Evolutionary conservation across 306 rosid genomes (phyloP).

Genomic region (Begonia loranthoides): DNA sequence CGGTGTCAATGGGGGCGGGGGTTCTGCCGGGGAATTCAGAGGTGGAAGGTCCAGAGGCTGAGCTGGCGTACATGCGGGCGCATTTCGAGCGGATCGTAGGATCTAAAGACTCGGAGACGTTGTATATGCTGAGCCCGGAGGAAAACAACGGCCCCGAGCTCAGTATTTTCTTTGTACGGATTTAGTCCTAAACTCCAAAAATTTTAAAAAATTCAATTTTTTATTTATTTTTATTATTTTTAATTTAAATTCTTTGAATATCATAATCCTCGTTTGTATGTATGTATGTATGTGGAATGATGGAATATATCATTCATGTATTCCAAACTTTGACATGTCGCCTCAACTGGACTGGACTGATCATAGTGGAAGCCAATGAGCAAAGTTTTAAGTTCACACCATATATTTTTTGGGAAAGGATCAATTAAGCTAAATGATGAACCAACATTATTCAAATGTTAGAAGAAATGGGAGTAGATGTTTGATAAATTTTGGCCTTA

Average conservation of each 20-base stretch:
- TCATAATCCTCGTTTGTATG: too few relatives aligned
- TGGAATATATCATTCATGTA: too few relatives aligned
- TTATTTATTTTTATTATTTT: not conserved
- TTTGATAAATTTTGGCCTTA: too few relatives aligned
- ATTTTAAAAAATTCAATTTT: not conserved
- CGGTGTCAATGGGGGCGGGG: slow-evolving; percentile 77
- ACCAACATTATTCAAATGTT: too few relatives aligned
- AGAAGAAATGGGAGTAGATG: too few relatives aligned
- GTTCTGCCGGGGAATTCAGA: slow-evolving; percentile 42
- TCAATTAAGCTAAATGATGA: too few relatives aligned
- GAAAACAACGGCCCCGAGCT: slow-evolving; percentile 64
- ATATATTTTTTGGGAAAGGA: too few relatives aligned
- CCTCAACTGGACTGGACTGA: too few relatives aligned
- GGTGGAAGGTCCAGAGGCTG: slow-evolving; percentile 31
- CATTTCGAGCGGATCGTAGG: slow-evolving; percentile 61
- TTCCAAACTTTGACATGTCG: too few relatives aligned
- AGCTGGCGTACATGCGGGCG: slow-evolving; percentile 52
- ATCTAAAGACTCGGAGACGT: slow-evolving; percentile 57
- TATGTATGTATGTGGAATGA: too few relatives aligned
- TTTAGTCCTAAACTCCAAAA: slow-evolving; percentile 9
- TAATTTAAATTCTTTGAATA: not conserved
- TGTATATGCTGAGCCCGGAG: slow-evolving; percentile 77
- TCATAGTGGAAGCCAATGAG: too few relatives aligned
- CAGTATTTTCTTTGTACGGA: slow-evolving; percentile 62
- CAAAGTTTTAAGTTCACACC: too few relatives aligned